Percentiles rank a stretch among this genome's conserved stretches.
These are phyloP conservation scores for Pezicula neosporulosa DNA, from an alignment of 2,329 filamentous ascomycete genomes.

Conservation along the genomic window DNA sequence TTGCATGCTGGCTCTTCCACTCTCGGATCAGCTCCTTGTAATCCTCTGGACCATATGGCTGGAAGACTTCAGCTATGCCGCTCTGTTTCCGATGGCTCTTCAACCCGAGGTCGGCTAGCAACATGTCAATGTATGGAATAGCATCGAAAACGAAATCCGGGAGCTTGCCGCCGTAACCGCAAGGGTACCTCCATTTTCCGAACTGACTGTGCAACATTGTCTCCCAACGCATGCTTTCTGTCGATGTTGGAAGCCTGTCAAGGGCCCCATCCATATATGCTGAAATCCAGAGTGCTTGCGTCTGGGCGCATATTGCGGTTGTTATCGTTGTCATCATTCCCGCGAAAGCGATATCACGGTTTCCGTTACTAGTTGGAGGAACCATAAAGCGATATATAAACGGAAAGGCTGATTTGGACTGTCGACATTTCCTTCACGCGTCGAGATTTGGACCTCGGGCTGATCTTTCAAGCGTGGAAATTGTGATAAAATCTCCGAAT, in stretches of 20 bases:
- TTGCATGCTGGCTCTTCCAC: conserved; percentile 24
- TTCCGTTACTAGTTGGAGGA: conserved; percentile 36
- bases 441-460: conserved; percentile 42
- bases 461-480: conserved; percentile 52
- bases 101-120: conserved; percentile 64
- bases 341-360: conserved; percentile 42
- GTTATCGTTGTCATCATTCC: conserved; percentile 42
- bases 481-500: conserved; percentile 47
- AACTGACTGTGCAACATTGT: conserved; percentile 65
- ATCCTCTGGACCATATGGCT: conserved; percentile 42
- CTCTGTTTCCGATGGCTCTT: conserved; percentile 50
- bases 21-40: conserved; percentile 41
- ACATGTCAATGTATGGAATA: conserved; percentile 67
- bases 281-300: conserved; percentile 58
- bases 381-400: conserved; percentile 45
- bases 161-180: conserved; percentile 57
- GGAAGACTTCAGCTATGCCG: conserved; percentile 35
- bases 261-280: conserved; percentile 60
- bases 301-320: conserved; percentile 37
- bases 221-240: conserved; percentile 44
- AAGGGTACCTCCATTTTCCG: conserved; percentile 65
- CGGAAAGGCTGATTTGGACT: conserved; percentile 28
- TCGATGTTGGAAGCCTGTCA: conserved; percentile 18
- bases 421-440: conserved; percentile 21
- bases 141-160: conserved; percentile 76